phyloP scores from a whole-genome alignment of 139 green algal genomes.

The Gonium pectorale region DNA sequence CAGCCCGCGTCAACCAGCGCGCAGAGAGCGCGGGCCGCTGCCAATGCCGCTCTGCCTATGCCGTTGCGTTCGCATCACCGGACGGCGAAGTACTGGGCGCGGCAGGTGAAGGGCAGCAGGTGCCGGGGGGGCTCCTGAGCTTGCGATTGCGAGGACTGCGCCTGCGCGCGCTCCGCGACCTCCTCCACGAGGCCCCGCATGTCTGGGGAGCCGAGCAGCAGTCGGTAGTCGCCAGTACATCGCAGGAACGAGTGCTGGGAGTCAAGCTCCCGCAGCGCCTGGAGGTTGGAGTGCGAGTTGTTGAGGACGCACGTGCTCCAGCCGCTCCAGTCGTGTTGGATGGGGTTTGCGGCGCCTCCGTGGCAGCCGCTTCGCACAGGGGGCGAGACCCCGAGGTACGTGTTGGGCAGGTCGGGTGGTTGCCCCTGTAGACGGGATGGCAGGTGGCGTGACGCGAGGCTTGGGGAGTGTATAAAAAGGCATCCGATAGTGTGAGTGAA shows the following conservation, averaged over 20 bases:
- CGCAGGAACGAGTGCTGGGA: slow-evolving; percentile 54
- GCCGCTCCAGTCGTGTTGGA: slow-evolving; percentile 29
- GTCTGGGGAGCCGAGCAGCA: slow-evolving; percentile 41
- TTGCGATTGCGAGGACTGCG: background rate
- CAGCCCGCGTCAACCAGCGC: no score
- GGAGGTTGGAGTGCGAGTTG: slow-evolving; percentile 50
- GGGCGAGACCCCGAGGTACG: slow-evolving; percentile 49
- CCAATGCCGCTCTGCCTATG: background rate
- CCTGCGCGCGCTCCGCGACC: background rate
- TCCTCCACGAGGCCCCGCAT: slow-evolving; percentile 14
- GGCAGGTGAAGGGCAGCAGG: slow-evolving; percentile 23
- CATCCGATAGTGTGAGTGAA: background rate
- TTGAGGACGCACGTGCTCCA: slow-evolving; percentile 46
- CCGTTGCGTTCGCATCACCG: background rate
- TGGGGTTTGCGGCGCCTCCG: slow-evolving; percentile 55
- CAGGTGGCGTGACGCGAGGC: background rate
- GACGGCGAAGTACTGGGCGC: slow-evolving; percentile 38
- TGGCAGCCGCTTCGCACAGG: slow-evolving; percentile 54
- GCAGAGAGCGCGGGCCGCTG: no score
- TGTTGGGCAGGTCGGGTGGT: background rate
- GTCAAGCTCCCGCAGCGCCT: slow-evolving; percentile 57
- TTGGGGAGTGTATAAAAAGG: background rate
- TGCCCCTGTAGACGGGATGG: background rate
- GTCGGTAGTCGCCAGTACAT: slow-evolving; percentile 25
- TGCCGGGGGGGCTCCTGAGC: background rate